Evolutionary conservation across 441 rosid species (phyloP).

Genomic region (Flueggea neowawraea): DNA sequence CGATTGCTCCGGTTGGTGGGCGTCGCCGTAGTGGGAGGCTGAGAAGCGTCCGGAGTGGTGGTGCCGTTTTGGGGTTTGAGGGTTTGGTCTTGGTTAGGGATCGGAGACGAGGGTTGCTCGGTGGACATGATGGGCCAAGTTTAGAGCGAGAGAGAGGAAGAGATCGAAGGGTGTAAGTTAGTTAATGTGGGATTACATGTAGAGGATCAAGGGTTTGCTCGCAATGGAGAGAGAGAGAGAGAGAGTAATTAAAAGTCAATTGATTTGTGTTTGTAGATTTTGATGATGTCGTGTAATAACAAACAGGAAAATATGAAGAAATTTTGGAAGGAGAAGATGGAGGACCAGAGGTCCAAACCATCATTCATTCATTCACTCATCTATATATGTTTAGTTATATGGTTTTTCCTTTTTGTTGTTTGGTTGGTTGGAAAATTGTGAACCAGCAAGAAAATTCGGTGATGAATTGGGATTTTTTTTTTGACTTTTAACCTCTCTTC

Average conservation of each 20-base stretch:
- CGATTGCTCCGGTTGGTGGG: conserved; percentile 59
- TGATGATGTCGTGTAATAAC: neutral
- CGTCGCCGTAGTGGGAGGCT: neutral
- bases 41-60: conserved; percentile 7
- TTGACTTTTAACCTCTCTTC: no score
- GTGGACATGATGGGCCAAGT: conserved; percentile 50
- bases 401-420: conserved; percentile 4
- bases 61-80: conserved; percentile 4
- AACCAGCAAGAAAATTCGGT: no score
- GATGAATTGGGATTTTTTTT: no score
- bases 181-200: conserved; percentile 34
- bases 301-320: neutral
- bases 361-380: conserved; percentile 12
- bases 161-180: conserved; percentile 41
- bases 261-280: conserved; percentile 16
- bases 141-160: conserved; percentile 11
- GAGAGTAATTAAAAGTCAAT: conserved; percentile 3
- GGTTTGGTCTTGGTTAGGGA: conserved; percentile 39
- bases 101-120: conserved; percentile 55
- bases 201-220: conserved; percentile 42
- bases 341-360: conserved; percentile 29
- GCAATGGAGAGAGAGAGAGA: conserved; percentile 3
- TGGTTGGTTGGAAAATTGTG: neutral
- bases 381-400: neutral
- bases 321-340: conserved; percentile 10